Base-by-base conservation (phyloP, 306 rosid genomes). In the Vigna mungo region DNA sequence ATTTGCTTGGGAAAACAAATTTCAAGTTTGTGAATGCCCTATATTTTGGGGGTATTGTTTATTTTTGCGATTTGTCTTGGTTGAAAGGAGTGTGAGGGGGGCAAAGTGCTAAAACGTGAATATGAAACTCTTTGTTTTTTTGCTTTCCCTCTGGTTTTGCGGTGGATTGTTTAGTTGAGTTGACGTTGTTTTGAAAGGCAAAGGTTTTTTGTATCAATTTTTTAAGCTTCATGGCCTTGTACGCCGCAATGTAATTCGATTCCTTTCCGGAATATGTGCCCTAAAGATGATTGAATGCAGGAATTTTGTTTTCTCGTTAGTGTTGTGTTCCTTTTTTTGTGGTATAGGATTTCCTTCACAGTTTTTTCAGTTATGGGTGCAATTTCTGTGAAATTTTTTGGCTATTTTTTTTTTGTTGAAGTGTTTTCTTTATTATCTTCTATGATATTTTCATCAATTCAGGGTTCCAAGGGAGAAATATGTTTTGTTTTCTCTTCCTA, bases 271-370 rank as follows among this genome's bases (percentile, higher is more conserved):
- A 47, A 37, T 41, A 18, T 66, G 25, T 20, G 71, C 60, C 4
- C 0, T 7, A 49, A 71, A 32, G 68, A 69, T 68, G 61, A 62
- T 54, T 43, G 74, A 62, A 44, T 72, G 36, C 34, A 25, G 5
- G 3, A 49, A 23, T 20, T 30, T 71, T 54, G 44, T 36, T 37
- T 21, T 62, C 61, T 47, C 60, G 25, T 58, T 55, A 46, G 55
- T 34, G 37, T 34, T 34, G 37, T 36, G 55, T 67, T 74, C 25
- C 21, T 55, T 44, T 75, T 46, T 20, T 5, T 16, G 20, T 37
- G 73, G 73, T 37, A 18, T 12, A 25, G 77, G 73, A 18, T 80
- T 65, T 65, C 14, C 21, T 64, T 47, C 67, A 16, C 70, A 21
- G 7, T 16, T 65, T 36, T 21, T 20, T 75, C 30, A n/a, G 37